Evolutionary conservation across 768 basidiomycete species (phyloP), one percentile per base, ranked within the genome.

Genomic region (Trametes punicea): DNA sequence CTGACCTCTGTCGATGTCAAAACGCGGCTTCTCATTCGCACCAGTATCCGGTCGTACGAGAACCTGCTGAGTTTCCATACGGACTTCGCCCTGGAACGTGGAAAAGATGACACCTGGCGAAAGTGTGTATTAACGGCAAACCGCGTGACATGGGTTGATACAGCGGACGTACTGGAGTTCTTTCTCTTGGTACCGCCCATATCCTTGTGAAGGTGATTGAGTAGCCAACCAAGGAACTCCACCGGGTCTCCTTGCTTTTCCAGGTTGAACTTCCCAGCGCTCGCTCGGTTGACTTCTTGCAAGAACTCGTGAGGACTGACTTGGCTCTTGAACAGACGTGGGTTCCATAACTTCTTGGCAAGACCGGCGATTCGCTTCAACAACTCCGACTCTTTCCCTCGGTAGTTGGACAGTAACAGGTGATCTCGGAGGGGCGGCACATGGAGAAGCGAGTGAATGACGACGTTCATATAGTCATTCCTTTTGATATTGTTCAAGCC

Each of bases 301-400:
- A 99, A 74, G 70, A 98, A 94, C 69, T 99, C 97, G 69, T 99
- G 97, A n/a, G 97, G 97, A 63, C 88, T 91, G 64, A 98, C 94
- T 79, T 99, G 97, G 57, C 90, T 88, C 72, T 99, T 99, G 83
- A 99, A 99, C 53, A 96, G 74, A 47, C 87, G 78, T 8, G 95
- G 93, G 72, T 97, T 98, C 97, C 97, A 99, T 34, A 98, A 67
- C 72, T 98, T 94, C 71, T 93, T 93, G 2, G 92, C 87, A 18
- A 99, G 80, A 11, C 82, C 78, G 16, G 91, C 86, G 65, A 98
- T 92, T 21, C 97, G 85, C 65, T 84, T 88, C 38, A 98, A 75
- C 51, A 98, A 81, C 68, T 99, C 97, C 6, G 91, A 76, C 59
- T 90, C 83, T 68, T 90, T 91, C 31, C 83, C 82, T 25, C 74